Evolutionary conservation across 768 basidiomycete species (phyloP), one percentile per base, ranked within the genome.

Genomic region (Cyclocybe aegerita): DNA sequence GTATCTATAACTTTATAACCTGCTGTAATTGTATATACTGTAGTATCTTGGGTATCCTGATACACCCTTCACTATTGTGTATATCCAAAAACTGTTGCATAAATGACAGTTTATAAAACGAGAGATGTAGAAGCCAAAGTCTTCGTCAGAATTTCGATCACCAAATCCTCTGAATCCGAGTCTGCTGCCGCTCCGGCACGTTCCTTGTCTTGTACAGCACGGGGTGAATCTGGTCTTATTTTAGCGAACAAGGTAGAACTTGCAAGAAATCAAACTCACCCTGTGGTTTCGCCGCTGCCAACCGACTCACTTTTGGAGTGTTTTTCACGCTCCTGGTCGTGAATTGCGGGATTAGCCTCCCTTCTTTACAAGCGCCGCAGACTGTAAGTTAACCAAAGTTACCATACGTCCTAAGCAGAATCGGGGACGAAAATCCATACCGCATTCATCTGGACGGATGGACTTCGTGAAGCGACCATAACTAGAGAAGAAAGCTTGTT

Each of bases 391-490:
- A 39, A 15, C 39, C 15, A 16, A 48, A n/a, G 12, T 31, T 33
- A 43, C 5, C 7, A 15, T 34, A 7, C 17, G 10, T 11, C 32
- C 10, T 29, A n/a, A 34, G 33, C 39, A n/a, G 10, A 5, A 11
- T n/a, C 17, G 35, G 16, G 9, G 40, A n/a, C 31, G 17, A 29
- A 17, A 43, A 23, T 10, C 73, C 82, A 54, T 54, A 86, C 87
- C 72, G 48, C 80, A 82, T 71, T 83, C 78, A 31, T 82, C 77
- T 10, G 84, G 76, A 10, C 75, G 72, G 56, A 89, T 89, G 14
- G 87, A 89, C 52, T 85, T 90, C 61, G 80, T 85, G 58, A 83
- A 82, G 31, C 88, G 79, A 11, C 88, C 88, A 59, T 90, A 90
- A 45, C 88, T 89, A 43, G 29, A 11, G 33, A 29, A 34, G 35